phyloP scores from a whole-genome alignment of 768 basidiomycete genomes.

The Lentinula lateritia region DNA sequence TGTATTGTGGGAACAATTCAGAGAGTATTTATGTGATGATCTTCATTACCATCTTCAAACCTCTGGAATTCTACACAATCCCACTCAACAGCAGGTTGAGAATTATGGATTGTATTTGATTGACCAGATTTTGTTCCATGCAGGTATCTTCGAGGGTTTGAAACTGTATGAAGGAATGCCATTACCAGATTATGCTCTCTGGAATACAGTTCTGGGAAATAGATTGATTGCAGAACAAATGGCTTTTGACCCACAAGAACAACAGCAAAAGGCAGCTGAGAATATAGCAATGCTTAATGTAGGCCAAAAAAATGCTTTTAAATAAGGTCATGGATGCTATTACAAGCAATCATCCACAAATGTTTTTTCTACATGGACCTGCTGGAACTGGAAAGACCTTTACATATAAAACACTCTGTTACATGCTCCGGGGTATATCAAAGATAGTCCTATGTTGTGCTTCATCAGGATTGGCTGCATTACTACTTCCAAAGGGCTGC shows the following conservation, averaged over 20 bases:
- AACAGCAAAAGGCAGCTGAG: slow-evolving; percentile 1
- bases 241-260: slow-evolving; percentile 17
- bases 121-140: slow-evolving; percentile 18
- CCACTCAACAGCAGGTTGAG: slow-evolving; percentile 13
- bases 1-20: slow-evolving; percentile 31
- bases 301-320: slow-evolving; percentile 16
- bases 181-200: neutral
- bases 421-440: slow-evolving; percentile 17
- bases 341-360: neutral
- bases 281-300: neutral
- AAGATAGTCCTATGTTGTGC: slow-evolving; percentile 40
- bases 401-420: slow-evolving; percentile 29
- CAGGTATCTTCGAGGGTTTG: slow-evolving; percentile 14
- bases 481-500: slow-evolving; percentile 35
- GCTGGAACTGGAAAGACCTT: slow-evolving; percentile 44
- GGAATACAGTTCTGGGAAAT: slow-evolving; percentile 13
- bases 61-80: slow-evolving; percentile 10
- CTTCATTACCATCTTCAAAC: slow-evolving; percentile 25
- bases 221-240: slow-evolving; percentile 26
- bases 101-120: slow-evolving; percentile 34
- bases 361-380: slow-evolving; percentile 36
- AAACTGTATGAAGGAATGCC: slow-evolving; percentile 27
- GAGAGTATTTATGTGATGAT: slow-evolving; percentile 36
- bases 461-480: slow-evolving; percentile 44
- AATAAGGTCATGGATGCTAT: slow-evolving; percentile 15